Evolutionary conservation across 176 grass and related monocot genomes (phyloP).

Genomic region (Triticum aestivum): DNA sequence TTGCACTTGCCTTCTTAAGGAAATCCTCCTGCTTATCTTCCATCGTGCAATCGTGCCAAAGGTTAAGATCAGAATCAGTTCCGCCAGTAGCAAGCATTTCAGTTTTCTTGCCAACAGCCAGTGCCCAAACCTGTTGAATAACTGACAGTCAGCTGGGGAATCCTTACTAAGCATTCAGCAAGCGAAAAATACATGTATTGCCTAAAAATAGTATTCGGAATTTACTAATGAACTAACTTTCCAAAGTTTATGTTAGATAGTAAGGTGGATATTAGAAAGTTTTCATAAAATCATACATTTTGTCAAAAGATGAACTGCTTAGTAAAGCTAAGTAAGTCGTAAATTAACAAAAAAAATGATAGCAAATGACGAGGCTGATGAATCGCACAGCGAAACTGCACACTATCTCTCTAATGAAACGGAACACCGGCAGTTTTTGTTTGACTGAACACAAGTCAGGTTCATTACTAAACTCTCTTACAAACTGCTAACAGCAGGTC

Average conservation of each 20-base stretch:
- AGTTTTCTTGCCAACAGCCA: slow-evolving; percentile 79
- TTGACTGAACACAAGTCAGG: not conserved
- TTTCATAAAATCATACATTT: not conserved
- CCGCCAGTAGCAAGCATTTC: slow-evolving; percentile 92
- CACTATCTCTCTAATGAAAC: not conserved
- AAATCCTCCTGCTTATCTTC: slow-evolving; percentile 88
- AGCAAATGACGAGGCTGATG: not conserved
- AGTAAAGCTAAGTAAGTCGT: not conserved
- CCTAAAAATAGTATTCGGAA: not conserved
- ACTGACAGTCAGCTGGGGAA: not conserved
- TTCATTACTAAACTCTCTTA: not conserved
- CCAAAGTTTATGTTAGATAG: not conserved
- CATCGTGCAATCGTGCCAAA: slow-evolving; percentile 84
- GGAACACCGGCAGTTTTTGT: not conserved
- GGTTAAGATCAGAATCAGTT: slow-evolving; percentile 72
- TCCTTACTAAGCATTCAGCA: not conserved
- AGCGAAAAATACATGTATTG: not conserved
- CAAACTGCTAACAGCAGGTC: not conserved
- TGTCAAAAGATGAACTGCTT: not conserved
- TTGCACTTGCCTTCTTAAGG: slow-evolving; percentile 58
- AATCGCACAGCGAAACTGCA: not conserved
- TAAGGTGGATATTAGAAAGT: not conserved
- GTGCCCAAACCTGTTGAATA: slow-evolving; percentile 68
- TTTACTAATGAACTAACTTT: not conserved
- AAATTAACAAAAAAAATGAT: not conserved